phyloP scores from a whole-genome alignment of 2,329 filamentous ascomycete species.

The Xenoacremonium recifei region DNA sequence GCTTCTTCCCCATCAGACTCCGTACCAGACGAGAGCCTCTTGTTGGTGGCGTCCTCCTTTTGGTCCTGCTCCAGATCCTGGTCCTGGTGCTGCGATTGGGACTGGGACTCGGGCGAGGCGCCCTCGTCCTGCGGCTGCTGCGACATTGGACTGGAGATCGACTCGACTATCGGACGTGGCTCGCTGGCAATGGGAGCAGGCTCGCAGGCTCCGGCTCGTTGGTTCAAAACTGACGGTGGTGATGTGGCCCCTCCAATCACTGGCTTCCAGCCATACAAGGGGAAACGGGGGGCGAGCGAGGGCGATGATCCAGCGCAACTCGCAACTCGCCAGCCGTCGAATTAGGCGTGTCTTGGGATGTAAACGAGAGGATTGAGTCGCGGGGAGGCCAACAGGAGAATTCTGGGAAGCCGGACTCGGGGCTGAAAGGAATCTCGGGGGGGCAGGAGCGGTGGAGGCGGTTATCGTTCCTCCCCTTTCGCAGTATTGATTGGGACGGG shows the following conservation, averaged over 20 bases:
- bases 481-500: too few species aligned
- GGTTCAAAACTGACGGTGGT: too few species aligned
- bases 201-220: slow-evolving; percentile 6
- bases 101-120: slow-evolving; percentile 20
- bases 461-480: slow-evolving; percentile 8
- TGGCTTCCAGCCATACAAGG: slow-evolving; percentile 19
- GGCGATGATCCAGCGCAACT: too few species aligned
- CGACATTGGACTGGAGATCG: slow-evolving; percentile 30
- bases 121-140: slow-evolving; percentile 30
- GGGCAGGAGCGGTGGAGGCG: slow-evolving; percentile 18
- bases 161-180: background rate
- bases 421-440: slow-evolving; percentile 21
- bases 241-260: slow-evolving; percentile 22
- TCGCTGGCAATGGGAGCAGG: too few species aligned
- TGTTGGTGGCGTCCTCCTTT: slow-evolving; percentile 20
- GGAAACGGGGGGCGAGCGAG: too few species aligned
- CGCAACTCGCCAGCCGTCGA: slow-evolving; percentile 11
- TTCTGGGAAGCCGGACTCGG: slow-evolving; percentile 23
- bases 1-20: slow-evolving; percentile 25
- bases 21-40: slow-evolving; percentile 29
- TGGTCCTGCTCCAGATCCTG: slow-evolving; percentile 13
- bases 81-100: slow-evolving; percentile 5
- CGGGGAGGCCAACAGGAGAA: too few species aligned
- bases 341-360: slow-evolving; percentile 10
- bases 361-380: slow-evolving; percentile 16